Conservation (phyloP, 176 grass and related monocot genomes). For the Urochloa ruziziensis region DNA sequence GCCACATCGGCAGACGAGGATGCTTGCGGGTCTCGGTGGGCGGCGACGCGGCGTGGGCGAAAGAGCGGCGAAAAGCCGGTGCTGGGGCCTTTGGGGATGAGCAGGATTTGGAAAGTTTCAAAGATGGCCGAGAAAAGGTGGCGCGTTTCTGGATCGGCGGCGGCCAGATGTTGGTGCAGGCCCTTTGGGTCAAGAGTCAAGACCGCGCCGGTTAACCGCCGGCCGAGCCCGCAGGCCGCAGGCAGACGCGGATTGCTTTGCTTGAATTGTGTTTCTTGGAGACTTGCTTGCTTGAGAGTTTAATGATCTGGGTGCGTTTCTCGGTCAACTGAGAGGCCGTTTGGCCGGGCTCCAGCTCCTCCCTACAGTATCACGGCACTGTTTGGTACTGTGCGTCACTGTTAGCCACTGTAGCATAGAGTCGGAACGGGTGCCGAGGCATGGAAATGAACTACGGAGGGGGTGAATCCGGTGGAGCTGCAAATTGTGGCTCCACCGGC, state of each 20-base stretch:
- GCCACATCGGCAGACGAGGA: not conserved
- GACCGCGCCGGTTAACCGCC: not conserved
- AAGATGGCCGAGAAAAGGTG: not conserved
- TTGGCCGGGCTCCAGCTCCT: no score
- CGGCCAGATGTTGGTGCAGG: not conserved
- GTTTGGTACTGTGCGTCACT: no score
- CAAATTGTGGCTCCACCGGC: no score
- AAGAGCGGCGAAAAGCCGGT: conserved; percentile 26
- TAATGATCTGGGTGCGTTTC: not conserved
- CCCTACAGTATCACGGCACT: no score
- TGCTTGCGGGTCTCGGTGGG: not conserved
- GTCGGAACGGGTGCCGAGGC: no score
- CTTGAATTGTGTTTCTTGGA: no score
- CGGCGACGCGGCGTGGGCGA: conserved; percentile 1
- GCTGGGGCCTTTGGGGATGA: not conserved
- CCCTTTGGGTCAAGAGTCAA: not conserved
- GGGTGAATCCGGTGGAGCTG: no score
- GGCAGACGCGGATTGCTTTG: not conserved
- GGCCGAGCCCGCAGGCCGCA: not conserved
- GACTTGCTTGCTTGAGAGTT: no score
- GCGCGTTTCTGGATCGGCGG: not conserved
- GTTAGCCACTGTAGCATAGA: no score
- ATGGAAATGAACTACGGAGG: no score
- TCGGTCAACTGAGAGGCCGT: not conserved
- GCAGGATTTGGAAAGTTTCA: not conserved